Conservation (phyloP, 2,329 filamentous ascomycete species). For the Pyrenophora seminiperda region DNA sequence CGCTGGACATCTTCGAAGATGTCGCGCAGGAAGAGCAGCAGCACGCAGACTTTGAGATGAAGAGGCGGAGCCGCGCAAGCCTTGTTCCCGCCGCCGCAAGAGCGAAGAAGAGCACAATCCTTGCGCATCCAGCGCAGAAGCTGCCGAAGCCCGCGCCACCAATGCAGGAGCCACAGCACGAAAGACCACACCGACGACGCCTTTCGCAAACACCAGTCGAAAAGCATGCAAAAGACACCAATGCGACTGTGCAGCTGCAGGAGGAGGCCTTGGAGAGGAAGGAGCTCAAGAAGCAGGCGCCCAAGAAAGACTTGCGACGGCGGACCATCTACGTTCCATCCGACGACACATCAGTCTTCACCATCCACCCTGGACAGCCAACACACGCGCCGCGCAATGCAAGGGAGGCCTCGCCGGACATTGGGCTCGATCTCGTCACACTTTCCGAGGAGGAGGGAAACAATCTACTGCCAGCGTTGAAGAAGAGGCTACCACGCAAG, state of each 20-base stretch:
- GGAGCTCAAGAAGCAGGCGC: conserved; percentile 38
- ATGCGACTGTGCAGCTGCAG: conserved; percentile 39
- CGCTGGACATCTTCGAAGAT: conserved; percentile 48
- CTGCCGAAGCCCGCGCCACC: conserved; percentile 33
- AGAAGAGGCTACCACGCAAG: conserved; percentile 45
- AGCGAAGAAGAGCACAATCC: conserved; percentile 38
- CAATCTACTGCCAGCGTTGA: conserved; percentile 35
- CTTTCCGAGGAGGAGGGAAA: conserved; percentile 48
- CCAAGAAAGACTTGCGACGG: conserved; percentile 51
- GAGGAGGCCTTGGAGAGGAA: conserved; percentile 38
- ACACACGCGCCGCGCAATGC: conserved; percentile 32
- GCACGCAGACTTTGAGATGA: conserved; percentile 29
- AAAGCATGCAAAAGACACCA: conserved; percentile 27
- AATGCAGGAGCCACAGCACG: conserved; percentile 27
- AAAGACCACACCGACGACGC: conserved; percentile 42
- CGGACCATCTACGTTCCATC: conserved; percentile 58
- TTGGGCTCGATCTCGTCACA: conserved; percentile 47
- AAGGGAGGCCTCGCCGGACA: conserved; percentile 43
- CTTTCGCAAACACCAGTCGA: conserved; percentile 44
- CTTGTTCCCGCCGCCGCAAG: conserved; percentile 27
- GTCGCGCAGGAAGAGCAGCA: conserved; percentile 43
- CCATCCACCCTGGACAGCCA: conserved; percentile 56
- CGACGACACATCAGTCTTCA: conserved; percentile 58
- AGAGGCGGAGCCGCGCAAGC: conserved; percentile 36
- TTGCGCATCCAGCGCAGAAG: conserved; percentile 47